These are phyloP conservation scores for Lichtheimia corymbifera DNA, from an alignment of 371 early-diverging fungal species.

Conservation along the genomic window DNA sequence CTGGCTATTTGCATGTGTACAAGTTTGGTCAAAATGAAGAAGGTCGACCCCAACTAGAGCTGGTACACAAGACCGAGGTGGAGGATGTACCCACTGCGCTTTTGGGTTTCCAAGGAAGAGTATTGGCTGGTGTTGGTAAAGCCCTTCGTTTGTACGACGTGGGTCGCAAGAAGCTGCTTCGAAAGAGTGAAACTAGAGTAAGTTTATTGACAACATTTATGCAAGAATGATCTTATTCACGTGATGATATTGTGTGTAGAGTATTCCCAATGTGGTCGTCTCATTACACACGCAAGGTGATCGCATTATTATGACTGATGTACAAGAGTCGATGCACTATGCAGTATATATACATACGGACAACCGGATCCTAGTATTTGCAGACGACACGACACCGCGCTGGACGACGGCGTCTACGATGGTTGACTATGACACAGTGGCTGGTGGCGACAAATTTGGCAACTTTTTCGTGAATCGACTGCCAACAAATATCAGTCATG, in stretches of 20 bases:
- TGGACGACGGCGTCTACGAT: conserved; percentile 79
- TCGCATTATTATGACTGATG: conserved; percentile 84
- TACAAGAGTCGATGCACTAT: conserved; percentile 87
- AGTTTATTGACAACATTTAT: neutral
- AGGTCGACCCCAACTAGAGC: conserved; percentile 54
- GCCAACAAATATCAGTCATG: conserved; percentile 62
- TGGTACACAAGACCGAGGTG: conserved; percentile 84
- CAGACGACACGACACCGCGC: conserved; percentile 93
- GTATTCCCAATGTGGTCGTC: conserved; percentile 76
- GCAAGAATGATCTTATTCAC: neutral
- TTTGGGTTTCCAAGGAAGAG: conserved; percentile 84
- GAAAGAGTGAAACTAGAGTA: conserved; percentile 86
- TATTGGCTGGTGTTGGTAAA: conserved; percentile 89
- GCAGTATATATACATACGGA: conserved; percentile 72
- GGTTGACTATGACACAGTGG: conserved; percentile 93
- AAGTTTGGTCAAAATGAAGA: conserved; percentile 65
- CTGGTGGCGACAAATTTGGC: conserved; percentile 96
- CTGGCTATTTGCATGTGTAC: conserved; percentile 80
- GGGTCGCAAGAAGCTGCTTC: conserved; percentile 88
- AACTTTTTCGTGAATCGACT: conserved; percentile 83
- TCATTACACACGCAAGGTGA: conserved; percentile 82
- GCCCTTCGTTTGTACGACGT: conserved; percentile 89
- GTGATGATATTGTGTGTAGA: conserved; percentile 16
- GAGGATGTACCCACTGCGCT: conserved; percentile 89
- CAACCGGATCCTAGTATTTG: conserved; percentile 85